phyloP scores from a whole-genome alignment of 2,329 filamentous ascomycete species.

The Didymellaceae sp. region DNA sequence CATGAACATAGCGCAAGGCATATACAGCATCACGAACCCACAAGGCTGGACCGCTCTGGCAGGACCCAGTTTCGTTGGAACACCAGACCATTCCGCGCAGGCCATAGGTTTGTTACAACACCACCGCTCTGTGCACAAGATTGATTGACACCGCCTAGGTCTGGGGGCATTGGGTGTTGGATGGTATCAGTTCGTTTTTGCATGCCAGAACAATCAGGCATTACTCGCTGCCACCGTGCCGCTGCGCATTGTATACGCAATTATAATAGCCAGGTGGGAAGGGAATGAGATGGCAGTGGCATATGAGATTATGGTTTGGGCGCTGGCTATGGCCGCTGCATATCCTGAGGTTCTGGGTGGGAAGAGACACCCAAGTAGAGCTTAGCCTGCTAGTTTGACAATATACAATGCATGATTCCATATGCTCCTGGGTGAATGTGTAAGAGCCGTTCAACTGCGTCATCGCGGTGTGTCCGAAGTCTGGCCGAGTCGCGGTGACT shows the following conservation, averaged over 20 bases:
- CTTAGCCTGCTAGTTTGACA: no score
- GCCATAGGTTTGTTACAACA: background rate
- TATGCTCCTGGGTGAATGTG: background rate
- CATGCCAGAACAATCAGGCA: constrained; percentile 11
- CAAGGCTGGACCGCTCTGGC: background rate
- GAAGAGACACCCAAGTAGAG: background rate
- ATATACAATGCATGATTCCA: no score
- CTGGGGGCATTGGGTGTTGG: constrained; percentile 20
- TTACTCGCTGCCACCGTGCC: constrained; percentile 18
- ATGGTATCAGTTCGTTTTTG: constrained; percentile 23
- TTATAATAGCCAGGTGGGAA: background rate
- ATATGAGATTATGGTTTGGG: constrained; percentile 14
- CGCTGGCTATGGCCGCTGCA: background rate
- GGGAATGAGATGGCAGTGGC: background rate
- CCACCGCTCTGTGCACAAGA: no score
- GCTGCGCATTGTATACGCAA: background rate
- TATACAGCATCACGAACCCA: constrained; percentile 11
- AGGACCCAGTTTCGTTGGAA: background rate
- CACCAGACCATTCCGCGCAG: background rate
- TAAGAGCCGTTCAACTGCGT: background rate
- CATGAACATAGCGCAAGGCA: constrained; percentile 20
- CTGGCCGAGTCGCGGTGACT: background rate
- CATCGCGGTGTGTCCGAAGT: background rate
- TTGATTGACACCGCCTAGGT: constrained; percentile 1
- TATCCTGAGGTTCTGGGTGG: background rate